Base-by-base conservation (phyloP, 228 moss, liverwort and hornwort genomes). In the Sphagnum magellanicum region DNA sequence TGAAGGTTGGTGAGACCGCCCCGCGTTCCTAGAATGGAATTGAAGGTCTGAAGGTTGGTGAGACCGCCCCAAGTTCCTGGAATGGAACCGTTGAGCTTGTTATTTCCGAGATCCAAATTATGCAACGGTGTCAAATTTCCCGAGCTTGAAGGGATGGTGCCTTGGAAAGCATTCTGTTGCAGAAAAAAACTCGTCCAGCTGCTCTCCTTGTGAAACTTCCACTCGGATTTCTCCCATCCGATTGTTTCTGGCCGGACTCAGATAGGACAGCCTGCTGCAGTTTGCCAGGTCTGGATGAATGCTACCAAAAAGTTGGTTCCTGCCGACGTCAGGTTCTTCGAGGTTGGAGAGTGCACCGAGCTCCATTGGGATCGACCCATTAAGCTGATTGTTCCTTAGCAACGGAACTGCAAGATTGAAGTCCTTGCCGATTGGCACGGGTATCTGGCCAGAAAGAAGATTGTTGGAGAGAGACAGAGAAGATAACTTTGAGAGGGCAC, bases 181-280 rank as follows among this genome's bases (percentile, higher is more conserved):
- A 89, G 75, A 60, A 58, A 74, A n/a, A 50, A 88, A 76, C 13
- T 52, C 68, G 51, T 51, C 62, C 70, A 88, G 70, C 66, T 68
- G 77, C 55, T 66, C 66, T 11, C 89, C 67, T 53, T 81, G 66
- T 60, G 78, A 78, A 48, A 88, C 68, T 50, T 78, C 87, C 12
- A 74, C 15, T 6, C 83, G 87, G 61, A 89, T 79, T n/a, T 66
- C 71, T 50, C 89, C 89, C 47, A 59, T 67, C 7, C 89, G 76
- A 5, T 68, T 68, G 77, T 92, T 88, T 52, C 77, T 80, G 46
- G 83, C 82, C 66, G 89, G 74, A 62, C 81, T 74, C 46, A 92
- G 77, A 32, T 59, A 52, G 60, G 68, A 61, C n/a, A 88, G 51
- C 60, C 73, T 80, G 12, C 73, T 58, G 51, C 81, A 86, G 32